These are phyloP conservation scores for Hypoxylon sp. DNA, from an alignment of 2,329 filamentous ascomycete genomes.

Conservation along the genomic window DNA sequence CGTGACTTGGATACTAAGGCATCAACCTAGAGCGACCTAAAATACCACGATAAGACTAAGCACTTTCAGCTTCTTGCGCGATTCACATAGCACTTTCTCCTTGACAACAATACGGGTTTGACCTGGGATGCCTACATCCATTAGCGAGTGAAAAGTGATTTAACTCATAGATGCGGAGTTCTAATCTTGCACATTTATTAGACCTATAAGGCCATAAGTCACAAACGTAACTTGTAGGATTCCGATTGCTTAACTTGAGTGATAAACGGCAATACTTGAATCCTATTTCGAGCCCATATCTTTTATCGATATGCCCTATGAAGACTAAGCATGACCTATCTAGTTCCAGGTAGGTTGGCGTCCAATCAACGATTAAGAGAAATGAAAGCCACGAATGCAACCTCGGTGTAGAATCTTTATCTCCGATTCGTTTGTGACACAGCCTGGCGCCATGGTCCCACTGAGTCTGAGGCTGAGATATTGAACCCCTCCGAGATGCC, in stretches of 20 bases:
- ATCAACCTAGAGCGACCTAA: neutral
- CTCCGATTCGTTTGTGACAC: conserved; percentile 12
- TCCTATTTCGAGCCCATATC: neutral
- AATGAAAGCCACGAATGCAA: neutral
- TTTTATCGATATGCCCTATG: neutral
- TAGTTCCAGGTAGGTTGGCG: neutral
- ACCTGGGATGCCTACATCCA: neutral
- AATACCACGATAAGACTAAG: no score
- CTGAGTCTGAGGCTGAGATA: conserved; percentile 4
- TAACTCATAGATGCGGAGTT: neutral
- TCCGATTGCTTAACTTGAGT: neutral
- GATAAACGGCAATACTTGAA: neutral
- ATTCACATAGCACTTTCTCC: neutral
- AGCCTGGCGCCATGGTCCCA: neutral
- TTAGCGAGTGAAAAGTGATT: neutral
- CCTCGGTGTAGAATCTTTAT: neutral
- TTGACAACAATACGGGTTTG: neutral
- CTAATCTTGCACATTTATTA: no score
- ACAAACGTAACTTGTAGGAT: no score
- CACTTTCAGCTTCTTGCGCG: neutral
- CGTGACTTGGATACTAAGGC: neutral
- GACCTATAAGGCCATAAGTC: no score
- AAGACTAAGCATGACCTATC: neutral
- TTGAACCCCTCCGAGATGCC: neutral
- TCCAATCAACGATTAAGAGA: neutral